A percentile compares a stretch with the other conserved stretches of the same genome.
These are phyloP conservation scores for Colletotrichum sojae DNA, from an alignment of 2,329 filamentous ascomycete species.

Conservation along the genomic window DNA sequence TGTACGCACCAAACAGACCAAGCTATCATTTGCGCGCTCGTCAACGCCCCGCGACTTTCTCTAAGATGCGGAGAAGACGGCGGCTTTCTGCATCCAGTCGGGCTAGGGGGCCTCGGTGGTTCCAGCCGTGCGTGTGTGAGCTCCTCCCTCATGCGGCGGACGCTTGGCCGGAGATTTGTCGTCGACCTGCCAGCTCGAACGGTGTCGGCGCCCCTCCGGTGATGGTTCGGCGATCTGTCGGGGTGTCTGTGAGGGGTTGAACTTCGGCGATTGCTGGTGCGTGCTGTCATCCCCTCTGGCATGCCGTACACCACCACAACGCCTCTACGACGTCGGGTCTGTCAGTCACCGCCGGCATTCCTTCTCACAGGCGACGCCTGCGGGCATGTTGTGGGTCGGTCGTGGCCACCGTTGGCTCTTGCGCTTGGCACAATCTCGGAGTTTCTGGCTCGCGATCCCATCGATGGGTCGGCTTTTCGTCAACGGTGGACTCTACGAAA, in stretches of 20 bases:
- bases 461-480: conserved; percentile 14
- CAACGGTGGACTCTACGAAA: conserved; percentile 15
- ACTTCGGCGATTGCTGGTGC: conserved; percentile 7
- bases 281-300: too few species aligned
- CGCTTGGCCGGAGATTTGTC: conserved; percentile 38
- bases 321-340: too few species aligned
- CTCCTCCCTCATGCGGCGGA: conserved; percentile 11
- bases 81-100: conserved; percentile 6
- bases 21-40: not conserved
- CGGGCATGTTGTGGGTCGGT: conserved; percentile 1
- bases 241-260: conserved; percentile 31
- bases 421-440: conserved; percentile 17
- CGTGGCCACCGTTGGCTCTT: not conserved
- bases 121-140: conserved; percentile 8
- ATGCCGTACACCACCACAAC: conserved; percentile 1
- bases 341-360: conserved; percentile 9
- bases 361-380: not conserved
- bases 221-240: conserved; percentile 39
- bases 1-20: not conserved
- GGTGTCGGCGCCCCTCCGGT: conserved; percentile 18
- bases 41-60: not conserved
- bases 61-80: conserved; percentile 19
- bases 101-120: conserved; percentile 1
- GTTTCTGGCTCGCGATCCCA: conserved; percentile 6
- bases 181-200: conserved; percentile 30